phyloP scores from a whole-genome alignment of 371 early-diverging fungal species.

The Synchytrium microbalum region DNA sequence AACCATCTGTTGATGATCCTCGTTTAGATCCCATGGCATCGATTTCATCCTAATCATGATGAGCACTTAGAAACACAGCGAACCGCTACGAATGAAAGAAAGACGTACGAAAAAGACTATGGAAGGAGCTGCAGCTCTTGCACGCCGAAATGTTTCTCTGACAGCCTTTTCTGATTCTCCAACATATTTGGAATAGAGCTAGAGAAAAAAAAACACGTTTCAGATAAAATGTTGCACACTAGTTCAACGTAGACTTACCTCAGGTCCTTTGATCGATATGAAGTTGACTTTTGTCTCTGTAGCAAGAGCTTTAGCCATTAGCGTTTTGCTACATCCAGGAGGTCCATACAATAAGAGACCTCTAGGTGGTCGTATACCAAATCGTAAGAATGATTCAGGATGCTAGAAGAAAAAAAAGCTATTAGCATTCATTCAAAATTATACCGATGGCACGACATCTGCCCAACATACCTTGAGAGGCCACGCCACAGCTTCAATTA shows the following conservation, averaged over 20 bases:
- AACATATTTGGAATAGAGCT: conserved; percentile 95
- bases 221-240: not conserved
- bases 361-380: conserved; percentile 91
- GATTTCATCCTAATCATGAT: conserved; percentile 80
- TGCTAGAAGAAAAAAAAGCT: conserved; percentile 42
- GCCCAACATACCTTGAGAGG: conserved; percentile 67
- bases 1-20: conserved; percentile 47
- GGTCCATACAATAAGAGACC: conserved; percentile 97
- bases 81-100: conserved; percentile 75
- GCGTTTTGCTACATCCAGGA: conserved; percentile 96
- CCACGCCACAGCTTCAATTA: conserved; percentile 98
- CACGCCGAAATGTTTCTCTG: conserved; percentile 88
- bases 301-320: conserved; percentile 96
- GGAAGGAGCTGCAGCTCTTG: conserved; percentile 88
- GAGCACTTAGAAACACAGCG: not conserved
- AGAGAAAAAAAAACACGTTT: not conserved
- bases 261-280: conserved; percentile 95
- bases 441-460: not conserved
- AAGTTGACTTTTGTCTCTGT: conserved; percentile 96
- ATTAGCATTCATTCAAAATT: not conserved
- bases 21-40: conserved; percentile 88
- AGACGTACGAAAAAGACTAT: conserved; percentile 95
- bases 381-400: conserved; percentile 75
- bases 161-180: conserved; percentile 98
- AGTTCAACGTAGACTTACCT: conserved; percentile 31